These are phyloP conservation scores for Lenzites betulinus DNA, from an alignment of 768 basidiomycete species.

Conservation along the genomic window DNA sequence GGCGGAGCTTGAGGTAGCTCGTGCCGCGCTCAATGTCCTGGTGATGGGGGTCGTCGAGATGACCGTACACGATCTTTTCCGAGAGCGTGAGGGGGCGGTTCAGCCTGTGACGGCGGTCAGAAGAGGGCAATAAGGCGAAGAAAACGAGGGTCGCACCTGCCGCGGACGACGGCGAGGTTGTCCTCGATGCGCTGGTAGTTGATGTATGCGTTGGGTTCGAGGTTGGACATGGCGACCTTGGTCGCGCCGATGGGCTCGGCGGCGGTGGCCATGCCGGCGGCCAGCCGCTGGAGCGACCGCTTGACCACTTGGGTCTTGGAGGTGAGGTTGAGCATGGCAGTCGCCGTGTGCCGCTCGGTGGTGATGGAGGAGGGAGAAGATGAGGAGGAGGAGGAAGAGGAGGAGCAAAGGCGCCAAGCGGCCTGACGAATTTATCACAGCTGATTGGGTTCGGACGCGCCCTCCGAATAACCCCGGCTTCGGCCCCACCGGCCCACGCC, in stretches of 20 bases:
- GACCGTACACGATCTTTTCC: slow-evolving; percentile 97
- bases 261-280: slow-evolving; percentile 76
- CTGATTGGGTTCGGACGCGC: slow-evolving; percentile 31
- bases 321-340: slow-evolving; percentile 35
- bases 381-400: slow-evolving; percentile 25
- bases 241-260: slow-evolving; percentile 80
- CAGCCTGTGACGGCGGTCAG: slow-evolving; percentile 50
- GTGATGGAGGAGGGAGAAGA: slow-evolving; percentile 20
- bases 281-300: slow-evolving; percentile 33
- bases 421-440: slow-evolving; percentile 30
- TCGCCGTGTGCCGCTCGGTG: slow-evolving; percentile 23
- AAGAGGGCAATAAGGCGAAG: slow-evolving; percentile 6
- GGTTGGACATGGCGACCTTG: slow-evolving; percentile 85
- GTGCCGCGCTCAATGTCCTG: slow-evolving; percentile 90
- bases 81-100: slow-evolving; percentile 90
- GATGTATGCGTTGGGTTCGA: slow-evolving; percentile 82
- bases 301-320: slow-evolving; percentile 27
- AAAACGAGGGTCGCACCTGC: slow-evolving; percentile 53
- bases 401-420: slow-evolving; percentile 21
- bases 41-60: slow-evolving; percentile 90
- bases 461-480: slow-evolving; percentile 24
- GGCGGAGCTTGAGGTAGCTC: slow-evolving; percentile 96
- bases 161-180: slow-evolving; percentile 86
- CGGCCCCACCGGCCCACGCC: slow-evolving; percentile 9
- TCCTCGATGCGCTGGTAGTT: slow-evolving; percentile 99